These are phyloP conservation scores for Histomonas meleagridis DNA, from an alignment of 208 protist species.

Conservation along the genomic window DNA sequence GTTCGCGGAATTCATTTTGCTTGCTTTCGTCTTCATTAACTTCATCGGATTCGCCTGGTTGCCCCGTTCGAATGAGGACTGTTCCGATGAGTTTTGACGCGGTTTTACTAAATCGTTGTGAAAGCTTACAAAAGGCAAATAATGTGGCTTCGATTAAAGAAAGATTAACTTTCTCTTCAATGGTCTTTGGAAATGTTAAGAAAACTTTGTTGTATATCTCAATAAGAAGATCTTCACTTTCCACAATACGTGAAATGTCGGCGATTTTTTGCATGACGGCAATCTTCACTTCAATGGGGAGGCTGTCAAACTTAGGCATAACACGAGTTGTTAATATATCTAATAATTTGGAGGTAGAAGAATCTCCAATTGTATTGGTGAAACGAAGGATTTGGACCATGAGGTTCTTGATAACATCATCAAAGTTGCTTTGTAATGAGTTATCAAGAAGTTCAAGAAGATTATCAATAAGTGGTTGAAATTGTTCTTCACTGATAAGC, in stretches of 20 bases:
- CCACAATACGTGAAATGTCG: not conserved
- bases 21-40: not conserved
- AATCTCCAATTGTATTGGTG: not conserved
- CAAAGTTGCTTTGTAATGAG: not conserved
- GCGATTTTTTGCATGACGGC: not conserved
- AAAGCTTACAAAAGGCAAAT: not conserved
- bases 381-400: not conserved
- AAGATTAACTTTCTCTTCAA: not conserved
- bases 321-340: not conserved
- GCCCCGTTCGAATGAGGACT: not conserved
- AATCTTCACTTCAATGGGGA: not conserved
- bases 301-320: not conserved
- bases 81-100: not conserved
- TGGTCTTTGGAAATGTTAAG: not conserved
- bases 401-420: not conserved
- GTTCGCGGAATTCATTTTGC: not conserved
- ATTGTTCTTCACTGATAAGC: not conserved
- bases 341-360: not conserved
- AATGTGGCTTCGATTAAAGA: not conserved
- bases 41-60: not conserved
- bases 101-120: not conserved
- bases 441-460: not conserved
- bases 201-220: not conserved
- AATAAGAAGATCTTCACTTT: not conserved
- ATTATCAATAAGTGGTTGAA: not conserved